These are phyloP conservation scores for Stephanodiscus triporus DNA, from an alignment of 108 stramenopile genomes.

Conservation along the genomic window DNA sequence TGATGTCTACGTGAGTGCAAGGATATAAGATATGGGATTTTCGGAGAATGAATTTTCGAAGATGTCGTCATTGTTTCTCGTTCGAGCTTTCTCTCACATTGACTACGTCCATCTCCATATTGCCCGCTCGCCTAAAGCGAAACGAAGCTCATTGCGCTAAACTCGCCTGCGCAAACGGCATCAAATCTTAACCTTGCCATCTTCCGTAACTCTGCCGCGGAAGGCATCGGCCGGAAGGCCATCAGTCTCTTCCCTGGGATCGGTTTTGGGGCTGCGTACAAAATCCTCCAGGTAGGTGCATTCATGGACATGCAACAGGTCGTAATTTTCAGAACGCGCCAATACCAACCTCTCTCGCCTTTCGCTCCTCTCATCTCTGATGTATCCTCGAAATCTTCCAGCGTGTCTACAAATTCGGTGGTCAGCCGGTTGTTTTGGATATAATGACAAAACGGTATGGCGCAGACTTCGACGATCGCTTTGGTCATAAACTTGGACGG, in stretches of 20 bases:
- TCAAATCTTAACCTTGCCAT: conserved; percentile 60
- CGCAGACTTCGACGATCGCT: conserved; percentile 51
- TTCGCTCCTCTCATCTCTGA: too few species aligned
- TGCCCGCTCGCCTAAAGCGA: conserved; percentile 53
- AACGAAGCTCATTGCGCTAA: conserved; percentile 44
- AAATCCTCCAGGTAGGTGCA: conserved; percentile 42
- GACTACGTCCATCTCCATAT: conserved; percentile 28
- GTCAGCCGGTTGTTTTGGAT: conserved; percentile 73
- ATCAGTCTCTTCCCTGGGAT: conserved; percentile 76
- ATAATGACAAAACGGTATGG: conserved; percentile 60
- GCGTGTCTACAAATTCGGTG: conserved; percentile 82
- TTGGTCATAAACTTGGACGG: conserved; percentile 69
- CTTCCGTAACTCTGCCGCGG: conserved; percentile 55
- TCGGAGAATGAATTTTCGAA: too few species aligned
- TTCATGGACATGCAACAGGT: too few species aligned
- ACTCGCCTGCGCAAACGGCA: conserved; percentile 45
- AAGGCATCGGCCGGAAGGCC: conserved; percentile 47
- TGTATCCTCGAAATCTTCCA: conserved; percentile 80
- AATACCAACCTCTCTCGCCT: too few species aligned
- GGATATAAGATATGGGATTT: not conserved
- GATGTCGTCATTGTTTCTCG: not conserved
- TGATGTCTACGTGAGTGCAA: conserved; percentile 37
- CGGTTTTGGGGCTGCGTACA: conserved; percentile 82
- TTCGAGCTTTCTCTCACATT: not conserved
- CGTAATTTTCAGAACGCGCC: too few species aligned